Evolutionary conservation across 768 basidiomycete species (phyloP), one percentile per base, ranked within the genome.

Genomic region (Tremella fuciformis): DNA sequence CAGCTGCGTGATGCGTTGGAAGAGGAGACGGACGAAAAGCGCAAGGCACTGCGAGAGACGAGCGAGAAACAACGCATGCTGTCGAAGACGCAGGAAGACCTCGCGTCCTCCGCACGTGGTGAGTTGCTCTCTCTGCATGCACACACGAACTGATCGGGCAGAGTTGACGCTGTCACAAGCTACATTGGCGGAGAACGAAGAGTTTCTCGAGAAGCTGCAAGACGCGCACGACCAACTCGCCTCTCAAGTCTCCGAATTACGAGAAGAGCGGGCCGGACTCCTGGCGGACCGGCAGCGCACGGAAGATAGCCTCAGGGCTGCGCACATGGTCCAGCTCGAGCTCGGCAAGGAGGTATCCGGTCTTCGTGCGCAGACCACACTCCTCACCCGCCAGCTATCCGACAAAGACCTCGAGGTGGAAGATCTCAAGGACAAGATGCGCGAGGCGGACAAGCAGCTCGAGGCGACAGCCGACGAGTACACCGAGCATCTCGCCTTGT

Each of bases 111-210:
- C 22, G 42, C n/a, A 46, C n/a, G 42, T 46, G 42, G 42, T 50
- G 34, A 53, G 44, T 53, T 42, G 13, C 3, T 15, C 4, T 46
- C 42, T 50, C 16, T 22, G 21, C 15, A 55, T 55, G 40, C 21
- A 25, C 41, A 44, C 18, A 11, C n/a, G 22, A 29, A 22, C 49
- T 50, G 9, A 50, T 29, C 3, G n/a, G n/a, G 44, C 37, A 60
- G 59, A 44, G 25, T 21, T 61, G 29, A 49, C 26, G 13, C 26
- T 42, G 38, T 46, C 53, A 41, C 59, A 47, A 7, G 41, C 44
- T 13, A 51, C 48, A 2, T 53, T 60, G 53, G 47, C 44, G 38
- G 70, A 71, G 49, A 71, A 69, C 57, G 67, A 71, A 48, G 61
- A 64, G 13, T 59, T 57, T 41, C 63, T 64, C 41, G 63, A 66